Evolutionary conservation across 352 stramenopile species (phyloP).

Genomic region (Phytophthora melonis): DNA sequence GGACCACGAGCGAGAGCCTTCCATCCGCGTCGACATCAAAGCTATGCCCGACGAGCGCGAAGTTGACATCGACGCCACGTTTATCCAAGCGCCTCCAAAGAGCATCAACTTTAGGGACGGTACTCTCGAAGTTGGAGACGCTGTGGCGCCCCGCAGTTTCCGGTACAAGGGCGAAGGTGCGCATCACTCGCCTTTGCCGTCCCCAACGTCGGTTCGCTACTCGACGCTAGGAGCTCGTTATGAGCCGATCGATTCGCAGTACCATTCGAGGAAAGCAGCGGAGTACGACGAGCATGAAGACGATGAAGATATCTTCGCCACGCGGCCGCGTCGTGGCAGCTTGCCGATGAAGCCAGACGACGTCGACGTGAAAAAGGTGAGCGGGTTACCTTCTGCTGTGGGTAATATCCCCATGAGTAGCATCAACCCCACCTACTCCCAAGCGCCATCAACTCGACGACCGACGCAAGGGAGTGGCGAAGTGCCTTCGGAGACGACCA

Average conservation of each 20-base stretch:
- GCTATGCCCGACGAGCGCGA: slow-evolving; percentile 59
- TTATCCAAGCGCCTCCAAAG: slow-evolving; percentile 56
- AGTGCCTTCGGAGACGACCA: slow-evolving; percentile 40
- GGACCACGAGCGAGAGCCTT: slow-evolving; percentile 53
- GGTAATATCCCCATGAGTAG: slow-evolving; percentile 44
- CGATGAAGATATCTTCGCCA: slow-evolving; percentile 41
- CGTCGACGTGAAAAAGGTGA: slow-evolving; percentile 26
- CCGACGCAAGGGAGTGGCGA: slow-evolving; percentile 18
- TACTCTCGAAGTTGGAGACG: slow-evolving; percentile 59
- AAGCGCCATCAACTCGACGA: slow-evolving; percentile 22
- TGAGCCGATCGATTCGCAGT: slow-evolving; percentile 71
- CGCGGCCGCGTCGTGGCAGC: slow-evolving; percentile 47
- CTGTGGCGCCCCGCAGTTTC: slow-evolving; percentile 67
- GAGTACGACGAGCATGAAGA: slow-evolving; percentile 70
- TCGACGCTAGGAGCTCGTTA: slow-evolving; percentile 75
- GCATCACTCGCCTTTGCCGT: slow-evolving; percentile 48
- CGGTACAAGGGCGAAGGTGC: slow-evolving; percentile 63
- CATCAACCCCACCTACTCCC: slow-evolving; percentile 41
- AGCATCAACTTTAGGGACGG: slow-evolving; percentile 80
- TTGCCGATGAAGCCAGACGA: slow-evolving; percentile 41
- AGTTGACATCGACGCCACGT: slow-evolving; percentile 40
- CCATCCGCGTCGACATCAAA: slow-evolving; percentile 63
- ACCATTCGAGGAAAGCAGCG: slow-evolving; percentile 76
- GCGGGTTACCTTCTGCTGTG: slow-evolving; percentile 11
- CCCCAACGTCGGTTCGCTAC: slow-evolving; percentile 49